Base-by-base conservation (phyloP, 139 green algal species). In the Pycnococcus provasolii region DNA sequence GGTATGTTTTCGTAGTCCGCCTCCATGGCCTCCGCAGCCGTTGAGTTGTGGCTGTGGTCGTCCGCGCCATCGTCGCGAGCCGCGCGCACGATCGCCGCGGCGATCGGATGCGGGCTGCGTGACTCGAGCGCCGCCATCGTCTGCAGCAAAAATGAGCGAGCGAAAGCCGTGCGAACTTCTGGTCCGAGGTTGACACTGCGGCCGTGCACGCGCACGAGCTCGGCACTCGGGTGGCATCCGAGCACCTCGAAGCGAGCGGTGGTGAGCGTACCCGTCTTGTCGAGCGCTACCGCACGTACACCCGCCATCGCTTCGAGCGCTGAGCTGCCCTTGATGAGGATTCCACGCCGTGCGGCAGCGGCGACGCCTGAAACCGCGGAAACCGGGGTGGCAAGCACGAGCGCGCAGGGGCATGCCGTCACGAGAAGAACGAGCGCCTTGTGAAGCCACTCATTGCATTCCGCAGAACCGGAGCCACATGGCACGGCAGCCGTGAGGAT, bases 201-300 rank as follows among this genome's bases (percentile, higher is more conserved):
- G 58, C 40, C 8, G 26, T 26, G 26, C 26, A 26, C 55, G 44
- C 63, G 69, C 45, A 3, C 69, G 48, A 4, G 65, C 63, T 3
- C 40, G 48, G 5, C 58, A 39, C 39, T 46, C 63, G 2, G 59
- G 59, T 6, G n/a, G 50, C 42, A 37, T n/a, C 13, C 61, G 7
- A 57, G 53, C 26, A 89, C 69, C 3, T 43, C 37, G 60, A 88
- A 89, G 53, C 58, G 58, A 4, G 86, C 87, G 26, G 77, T 45
- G 1, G 87, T 92, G 5, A 94, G 81, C 26, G 87, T 94, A 52
- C 87, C 87, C 2, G 81, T 90, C 74, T 94, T 94, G 71, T 94
- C 87, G 42, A 94, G 77, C 11, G 74, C 80, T 4, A 89, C 57
- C 7, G 63, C 64, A 26, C 73, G 44, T 39, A 89, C 40, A 53